These are phyloP conservation scores for Penicillium sp. DNA, from an alignment of 2,329 filamentous ascomycete genomes.

Conservation along the genomic window DNA sequence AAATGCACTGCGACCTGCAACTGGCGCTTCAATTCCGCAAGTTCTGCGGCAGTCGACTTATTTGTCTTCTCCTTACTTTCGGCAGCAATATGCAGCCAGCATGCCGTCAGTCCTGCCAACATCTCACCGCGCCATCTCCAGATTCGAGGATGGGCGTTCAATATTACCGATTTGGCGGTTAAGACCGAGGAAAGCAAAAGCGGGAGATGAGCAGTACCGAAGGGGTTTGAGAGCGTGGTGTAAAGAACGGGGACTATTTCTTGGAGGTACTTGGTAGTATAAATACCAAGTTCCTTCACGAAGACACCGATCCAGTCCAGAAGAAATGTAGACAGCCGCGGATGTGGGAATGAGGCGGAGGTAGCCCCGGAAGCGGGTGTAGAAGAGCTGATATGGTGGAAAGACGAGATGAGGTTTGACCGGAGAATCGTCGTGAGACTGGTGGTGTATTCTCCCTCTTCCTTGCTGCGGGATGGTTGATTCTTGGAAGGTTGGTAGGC, in stretches of 20 bases:
- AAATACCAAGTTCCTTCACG: constrained; percentile 35
- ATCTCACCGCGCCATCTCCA: constrained; percentile 62
- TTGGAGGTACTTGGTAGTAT: constrained; percentile 48
- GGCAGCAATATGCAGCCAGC: constrained; percentile 58
- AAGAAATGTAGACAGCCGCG: constrained; percentile 50
- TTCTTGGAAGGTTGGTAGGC: constrained; percentile 33
- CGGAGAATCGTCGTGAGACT: constrained; percentile 31
- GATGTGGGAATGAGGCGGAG: constrained; percentile 44
- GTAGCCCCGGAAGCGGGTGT: constrained; percentile 43
- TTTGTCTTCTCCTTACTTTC: constrained; percentile 28
- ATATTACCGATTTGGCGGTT: constrained; percentile 58
- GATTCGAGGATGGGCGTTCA: constrained; percentile 69
- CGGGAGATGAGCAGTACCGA: constrained; percentile 56
- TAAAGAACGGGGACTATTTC: constrained; percentile 67
- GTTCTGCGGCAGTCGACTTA: constrained; percentile 1
- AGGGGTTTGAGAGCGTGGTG: constrained; percentile 65
- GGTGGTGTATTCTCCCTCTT: constrained; percentile 22
- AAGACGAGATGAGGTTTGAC: constrained; percentile 38
- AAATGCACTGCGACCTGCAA: constrained; percentile 29
- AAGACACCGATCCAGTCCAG: constrained; percentile 29
- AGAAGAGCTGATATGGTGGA: constrained; percentile 48
- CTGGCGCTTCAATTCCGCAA: constrained; percentile 26
- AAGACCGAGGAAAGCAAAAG: constrained; percentile 55
- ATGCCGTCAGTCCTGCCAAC: constrained; percentile 59
- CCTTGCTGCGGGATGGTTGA: constrained; percentile 24